Conservation (phyloP, 2,329 filamentous ascomycete genomes). For the Fusarium sp. region DNA sequence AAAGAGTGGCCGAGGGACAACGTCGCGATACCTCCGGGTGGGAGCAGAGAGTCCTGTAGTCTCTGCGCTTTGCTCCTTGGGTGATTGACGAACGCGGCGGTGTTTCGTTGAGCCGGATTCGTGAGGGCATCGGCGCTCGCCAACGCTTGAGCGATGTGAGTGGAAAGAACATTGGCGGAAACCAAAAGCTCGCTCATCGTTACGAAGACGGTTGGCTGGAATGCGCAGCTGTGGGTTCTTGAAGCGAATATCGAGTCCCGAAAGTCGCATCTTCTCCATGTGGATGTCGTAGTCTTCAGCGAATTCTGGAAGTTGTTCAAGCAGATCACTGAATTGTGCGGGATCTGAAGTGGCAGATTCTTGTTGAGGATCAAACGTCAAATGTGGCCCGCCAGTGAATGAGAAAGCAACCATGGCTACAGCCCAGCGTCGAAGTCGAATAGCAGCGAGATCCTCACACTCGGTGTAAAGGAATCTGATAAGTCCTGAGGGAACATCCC, state of each 20-base stretch:
- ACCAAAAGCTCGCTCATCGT: slow-evolving; percentile 68
- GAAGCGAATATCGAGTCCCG: slow-evolving; percentile 62
- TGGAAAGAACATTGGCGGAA: slow-evolving; percentile 72
- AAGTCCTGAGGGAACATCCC: slow-evolving; percentile 65
- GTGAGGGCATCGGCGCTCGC: slow-evolving; percentile 66
- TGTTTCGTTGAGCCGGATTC: slow-evolving; percentile 34
- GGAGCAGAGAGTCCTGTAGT: slow-evolving; percentile 40
- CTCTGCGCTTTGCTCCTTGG: slow-evolving; percentile 26
- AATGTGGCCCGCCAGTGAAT: slow-evolving; percentile 53
- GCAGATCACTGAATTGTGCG: slow-evolving; percentile 56
- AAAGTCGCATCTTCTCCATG: slow-evolving; percentile 62
- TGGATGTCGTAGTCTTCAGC: slow-evolving; percentile 63
- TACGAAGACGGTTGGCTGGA: slow-evolving; percentile 65
- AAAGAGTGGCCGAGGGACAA: slow-evolving; percentile 47
- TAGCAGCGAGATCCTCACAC: slow-evolving; percentile 61
- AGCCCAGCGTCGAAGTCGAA: slow-evolving; percentile 67
- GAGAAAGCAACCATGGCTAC: slow-evolving; percentile 71
- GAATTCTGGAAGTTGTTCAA: slow-evolving; percentile 60
- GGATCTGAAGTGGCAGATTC: slow-evolving; percentile 46
- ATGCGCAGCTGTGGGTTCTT: slow-evolving; percentile 72
- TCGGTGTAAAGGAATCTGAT: slow-evolving; percentile 65
- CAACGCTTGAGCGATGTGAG: slow-evolving; percentile 65
- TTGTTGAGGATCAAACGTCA: slow-evolving; percentile 46
- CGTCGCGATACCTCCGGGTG: slow-evolving; percentile 35
- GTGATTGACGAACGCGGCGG: slow-evolving; percentile 16